Evolutionary conservation across 257 asterid genomes (phyloP).

Genomic region (Nicotiana benthamiana): DNA sequence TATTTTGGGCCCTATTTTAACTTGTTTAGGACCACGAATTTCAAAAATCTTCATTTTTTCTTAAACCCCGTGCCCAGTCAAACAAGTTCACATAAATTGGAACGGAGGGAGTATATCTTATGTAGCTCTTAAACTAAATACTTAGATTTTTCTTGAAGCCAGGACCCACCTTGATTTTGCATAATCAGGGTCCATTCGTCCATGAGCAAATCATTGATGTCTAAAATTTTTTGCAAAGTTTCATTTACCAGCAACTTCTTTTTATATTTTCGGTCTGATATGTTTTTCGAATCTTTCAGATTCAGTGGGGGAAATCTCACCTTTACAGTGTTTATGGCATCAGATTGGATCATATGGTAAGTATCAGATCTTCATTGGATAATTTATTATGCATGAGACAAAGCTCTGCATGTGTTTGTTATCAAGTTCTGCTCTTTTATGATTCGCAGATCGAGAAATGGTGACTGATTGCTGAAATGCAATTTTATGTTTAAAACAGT

Average conservation of each 20-base stretch:
- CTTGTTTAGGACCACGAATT: too few species aligned
- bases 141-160: background rate
- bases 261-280: background rate
- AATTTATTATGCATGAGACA: background rate
- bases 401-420: constrained; percentile 18
- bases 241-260: background rate
- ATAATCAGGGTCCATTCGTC: background rate
- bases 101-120: too few species aligned
- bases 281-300: constrained; percentile 29
- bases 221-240: background rate
- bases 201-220: background rate
- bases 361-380: constrained; percentile 17
- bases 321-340: constrained; percentile 57
- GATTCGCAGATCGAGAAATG: constrained; percentile 55
- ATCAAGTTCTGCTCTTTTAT: constrained; percentile 23
- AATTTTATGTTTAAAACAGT: constrained; percentile 78
- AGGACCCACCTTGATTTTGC: background rate
- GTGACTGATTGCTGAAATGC: constrained; percentile 62
- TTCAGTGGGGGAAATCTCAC: constrained; percentile 41
- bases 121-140: background rate
- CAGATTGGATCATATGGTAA: constrained; percentile 67
- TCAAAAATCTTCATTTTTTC: too few species aligned
- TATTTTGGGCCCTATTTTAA: too few species aligned
- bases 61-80: too few species aligned
- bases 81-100: too few species aligned